Base-by-base conservation (phyloP, 352 stramenopile species). In the Globisporangium recalcitrans region DNA sequence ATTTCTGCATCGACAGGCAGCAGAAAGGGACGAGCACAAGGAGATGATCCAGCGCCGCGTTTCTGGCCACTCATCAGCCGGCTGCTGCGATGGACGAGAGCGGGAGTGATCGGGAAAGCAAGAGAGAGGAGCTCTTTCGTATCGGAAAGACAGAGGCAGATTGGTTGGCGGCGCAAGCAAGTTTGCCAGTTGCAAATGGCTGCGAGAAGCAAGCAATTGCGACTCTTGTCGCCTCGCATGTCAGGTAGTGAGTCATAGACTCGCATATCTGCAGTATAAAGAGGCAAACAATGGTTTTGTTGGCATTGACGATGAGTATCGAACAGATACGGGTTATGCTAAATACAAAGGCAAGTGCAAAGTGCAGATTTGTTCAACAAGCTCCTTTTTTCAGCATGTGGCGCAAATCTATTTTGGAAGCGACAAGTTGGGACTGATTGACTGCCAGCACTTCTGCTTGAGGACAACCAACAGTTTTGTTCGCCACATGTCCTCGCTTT, bases 41-140 rank as follows among this genome's bases (percentile, higher is more conserved):
- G 52, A 46, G 52, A 58, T 58, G 52, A 42, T 58, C 27, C 31
- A 11, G 19, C n/a, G 52, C 14, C 31, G 52, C 52, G 52, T 58
- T 58, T 58, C 52, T 58, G 52, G 52, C 14, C 52, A 40, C 52
- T 58, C 52, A 58, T 58, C 52, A 58, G 38, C 38, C 21, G 36
- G 34, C 11, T 36, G 34, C 34, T 40, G 34, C 34, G 34, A 40
- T 40, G 34, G 34, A 40, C 34, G 34, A 40, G 34, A 40, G 36
- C 36, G 14, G 32, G 32, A 14, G 32, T 14, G 32, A 44, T 4
- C 1, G 38, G 38, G 14, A 46, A 21, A 16, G 13, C 19, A 46
- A 40, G 8, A 40, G 34, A 40, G 34, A 11, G 19, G 34, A 10
- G 11, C 19, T 19, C 9, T 46, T 46, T 46, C 21, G 38, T 46